Base-by-base conservation (phyloP, 2,329 filamentous ascomycete genomes). In the Cytospora paraplurivora region DNA sequence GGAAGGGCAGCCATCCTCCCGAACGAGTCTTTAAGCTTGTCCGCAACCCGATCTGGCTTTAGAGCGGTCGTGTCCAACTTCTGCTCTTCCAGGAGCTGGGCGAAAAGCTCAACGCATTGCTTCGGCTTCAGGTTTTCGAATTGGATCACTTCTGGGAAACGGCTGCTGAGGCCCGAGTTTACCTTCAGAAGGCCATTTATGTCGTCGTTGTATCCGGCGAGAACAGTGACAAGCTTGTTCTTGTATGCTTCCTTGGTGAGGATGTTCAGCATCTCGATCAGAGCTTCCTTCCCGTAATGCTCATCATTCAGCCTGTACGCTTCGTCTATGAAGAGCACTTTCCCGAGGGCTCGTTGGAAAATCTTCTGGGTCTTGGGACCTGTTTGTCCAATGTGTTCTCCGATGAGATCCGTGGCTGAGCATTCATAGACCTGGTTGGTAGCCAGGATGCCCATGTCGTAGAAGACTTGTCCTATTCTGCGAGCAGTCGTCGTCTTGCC, bases 401-500 rank as follows among this genome's bases (percentile, higher is more conserved):
- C 90, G 0, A 93, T 79, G 0, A 93, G 72, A 38, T 93, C 88
- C 0, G 86, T 85, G 0, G 88, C 86, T 0, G 90, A 92, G 51
- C 81, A 84, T 59, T 92, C 87, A 0, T 87, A 72, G 0, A 92
- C 87, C 34, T 88, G 82, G 0, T 79, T 80, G 0, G 78, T 78
- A 0, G 83, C 75, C 0, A 93, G 75, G 35, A 93, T 83, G 0
- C 89, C 89, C 80, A 92, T 85, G 67, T 93, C 86, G 69, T 90
- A 92, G 70, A 85, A 62, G 6, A 62, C 59, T 11, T 62, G 83
- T 2, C 89, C 90, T 81, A 93, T 90, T 66, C 88, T 89, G 15
- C 81, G 76, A 0, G 91, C 91, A 0, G 80, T 91, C 0, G 86
- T 88, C 0, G 89, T 92, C 71, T 93, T 93, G 0, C 90, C 90